A percentile compares a stretch with the other conserved stretches of the same genome.
Evolutionary conservation across 208 protist species (phyloP).

Genomic region (Trypanosoma lewisi): DNA sequence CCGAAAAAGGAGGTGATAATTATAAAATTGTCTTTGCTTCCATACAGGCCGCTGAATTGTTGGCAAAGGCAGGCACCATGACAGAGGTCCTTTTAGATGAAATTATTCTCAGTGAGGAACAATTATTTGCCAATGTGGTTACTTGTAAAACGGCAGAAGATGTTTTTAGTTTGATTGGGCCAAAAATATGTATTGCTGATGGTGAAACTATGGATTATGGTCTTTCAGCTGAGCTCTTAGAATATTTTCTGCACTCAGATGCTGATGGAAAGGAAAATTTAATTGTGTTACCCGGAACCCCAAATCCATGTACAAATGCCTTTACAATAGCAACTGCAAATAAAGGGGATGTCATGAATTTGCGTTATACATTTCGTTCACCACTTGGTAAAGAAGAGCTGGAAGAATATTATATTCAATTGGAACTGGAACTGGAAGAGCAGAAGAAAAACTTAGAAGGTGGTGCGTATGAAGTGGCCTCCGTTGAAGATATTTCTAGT

Average conservation of each 20-base stretch:
- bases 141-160: conserved; percentile 76
- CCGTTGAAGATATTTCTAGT: conserved; percentile 34
- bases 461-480: conserved; percentile 27
- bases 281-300: conserved; percentile 57
- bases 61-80: conserved; percentile 83
- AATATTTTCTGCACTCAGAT: conserved; percentile 33
- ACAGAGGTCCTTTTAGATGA: conserved; percentile 76
- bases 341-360: conserved; percentile 39
- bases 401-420: conserved; percentile 81
- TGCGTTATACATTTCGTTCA: conserved; percentile 43
- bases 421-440: conserved; percentile 61
- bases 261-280: conserved; percentile 54
- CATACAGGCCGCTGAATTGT: conserved; percentile 68
- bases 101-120: conserved; percentile 68
- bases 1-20: conserved; percentile 68
- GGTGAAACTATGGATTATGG: conserved; percentile 75
- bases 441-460: conserved; percentile 28
- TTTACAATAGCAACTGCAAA: conserved; percentile 28
- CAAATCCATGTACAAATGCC: conserved; percentile 55
- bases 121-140: conserved; percentile 72
- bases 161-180: conserved; percentile 44
- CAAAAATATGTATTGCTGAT: conserved; percentile 80
- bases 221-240: conserved; percentile 65
- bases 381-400: conserved; percentile 77
- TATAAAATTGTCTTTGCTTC: conserved; percentile 83